phyloP scores from a whole-genome alignment of 306 rosid genomes.

The Pachyrhizus erosus region DNA sequence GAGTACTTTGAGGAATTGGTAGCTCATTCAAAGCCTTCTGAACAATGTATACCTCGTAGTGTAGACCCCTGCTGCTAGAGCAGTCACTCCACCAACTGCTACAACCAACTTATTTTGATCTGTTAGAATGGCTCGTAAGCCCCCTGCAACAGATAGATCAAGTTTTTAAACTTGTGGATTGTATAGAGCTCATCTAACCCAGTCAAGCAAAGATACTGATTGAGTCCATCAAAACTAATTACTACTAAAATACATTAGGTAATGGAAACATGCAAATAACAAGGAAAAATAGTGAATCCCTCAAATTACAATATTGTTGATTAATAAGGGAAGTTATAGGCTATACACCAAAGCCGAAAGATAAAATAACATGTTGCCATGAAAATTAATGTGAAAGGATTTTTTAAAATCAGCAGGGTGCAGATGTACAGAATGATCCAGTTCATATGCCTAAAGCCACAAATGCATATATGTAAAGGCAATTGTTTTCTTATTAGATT shows the following conservation, averaged over 20 bases:
- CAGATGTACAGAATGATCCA: not conserved
- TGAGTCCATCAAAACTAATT: slow-evolving; percentile 5
- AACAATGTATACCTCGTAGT: slow-evolving; percentile 78
- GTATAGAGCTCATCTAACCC: not conserved
- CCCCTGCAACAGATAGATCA: slow-evolving; percentile 70
- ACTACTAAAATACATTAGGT: not conserved
- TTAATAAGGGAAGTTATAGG: not conserved
- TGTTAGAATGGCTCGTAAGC: slow-evolving; percentile 86
- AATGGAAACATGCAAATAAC: not conserved
- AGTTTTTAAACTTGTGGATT: not conserved
- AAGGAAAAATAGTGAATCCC: not conserved
- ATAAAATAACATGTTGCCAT: slow-evolving; percentile 6
- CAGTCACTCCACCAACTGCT: slow-evolving; percentile 96
- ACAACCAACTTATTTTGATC: slow-evolving; percentile 98
- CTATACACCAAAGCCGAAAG: not conserved
- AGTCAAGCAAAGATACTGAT: slow-evolving; percentile 1
- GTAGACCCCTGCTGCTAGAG: slow-evolving; percentile 95
- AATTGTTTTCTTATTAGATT: slow-evolving; percentile 8
- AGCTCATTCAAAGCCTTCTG: slow-evolving; percentile 12
- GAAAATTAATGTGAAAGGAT: not conserved
- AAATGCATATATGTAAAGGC: not conserved
- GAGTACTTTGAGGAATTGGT: not conserved
- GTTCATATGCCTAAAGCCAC: not conserved
- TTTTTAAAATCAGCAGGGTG: not conserved
- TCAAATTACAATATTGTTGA: not conserved